Base-by-base conservation (phyloP, 805 yeast species). In the Candida montana region DNA sequence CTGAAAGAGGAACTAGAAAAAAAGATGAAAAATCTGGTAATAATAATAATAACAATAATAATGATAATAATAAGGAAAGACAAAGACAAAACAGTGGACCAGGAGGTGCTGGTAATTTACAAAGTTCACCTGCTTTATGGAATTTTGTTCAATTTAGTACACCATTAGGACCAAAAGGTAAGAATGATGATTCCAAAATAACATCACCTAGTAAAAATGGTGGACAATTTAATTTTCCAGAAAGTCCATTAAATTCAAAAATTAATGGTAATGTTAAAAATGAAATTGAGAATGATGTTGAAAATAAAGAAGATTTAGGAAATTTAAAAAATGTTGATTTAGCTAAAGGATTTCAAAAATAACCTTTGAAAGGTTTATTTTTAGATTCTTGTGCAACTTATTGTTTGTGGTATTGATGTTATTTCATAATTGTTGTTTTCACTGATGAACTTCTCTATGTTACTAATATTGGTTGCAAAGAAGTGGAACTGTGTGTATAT, bases 81-180 rank as follows among this genome's bases (percentile, higher is more conserved):
- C 34, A 41, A 55, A 37, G 51, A 41, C 33, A 50, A 46, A 24
- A 35, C 16, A n/a, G 44, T 30, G 19, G 40, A 27, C 42, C 44
- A 10, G 44, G 49, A 17, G 53, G 54, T 7, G 41, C 37, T 21
- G 24, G 24, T 21, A 48, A 46, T 26, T 40, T 57, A 31, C 64
- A 63, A 39, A 62, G 66, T 24, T 86, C 95, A 2, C 98, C 98
- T 2, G 96, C 95, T 15, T 76, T 90, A 45, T 87, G 96, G 97
- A 86, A 84, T 58, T 81, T 86, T 64, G 87, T 90, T 55, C 96
- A 89, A 54, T 80, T 90, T 41, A 68, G 77, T 31, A 74, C 80
- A 4, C 61, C 61, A 26, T 42, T 53, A 35, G 57, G 54, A 28
- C 52, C 55, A n/a, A 54, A 53, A 12, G 34, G 40, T n/a, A 48